phyloP scores from a whole-genome alignment of 2,329 filamentous ascomycete genomes.

The Paracoccidioides lutzii region DNA sequence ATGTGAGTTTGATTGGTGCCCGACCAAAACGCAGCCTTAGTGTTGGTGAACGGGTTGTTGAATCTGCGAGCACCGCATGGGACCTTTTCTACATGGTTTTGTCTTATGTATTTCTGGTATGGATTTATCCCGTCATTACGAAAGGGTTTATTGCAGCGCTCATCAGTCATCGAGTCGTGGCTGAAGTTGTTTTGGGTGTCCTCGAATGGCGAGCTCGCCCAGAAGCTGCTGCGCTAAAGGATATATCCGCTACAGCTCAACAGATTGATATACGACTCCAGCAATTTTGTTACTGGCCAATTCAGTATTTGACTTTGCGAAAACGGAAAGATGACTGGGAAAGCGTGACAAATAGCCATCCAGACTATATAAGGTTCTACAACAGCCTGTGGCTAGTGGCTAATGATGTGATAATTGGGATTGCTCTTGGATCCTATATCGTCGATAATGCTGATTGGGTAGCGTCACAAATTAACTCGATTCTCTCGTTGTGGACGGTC shows the following conservation, averaged over 20 bases:
- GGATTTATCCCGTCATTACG: slow-evolving; percentile 65
- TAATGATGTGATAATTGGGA: slow-evolving; percentile 97
- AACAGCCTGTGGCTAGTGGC: slow-evolving; percentile 97
- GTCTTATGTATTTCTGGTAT: slow-evolving; percentile 58
- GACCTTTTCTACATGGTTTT: slow-evolving; percentile 57
- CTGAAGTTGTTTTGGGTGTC: slow-evolving; percentile 63
- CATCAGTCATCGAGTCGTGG: slow-evolving; percentile 64
- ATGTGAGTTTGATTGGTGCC: slow-evolving; percentile 70
- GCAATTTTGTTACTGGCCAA: slow-evolving; percentile 98
- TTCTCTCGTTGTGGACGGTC: slow-evolving; percentile 73
- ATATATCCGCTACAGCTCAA: slow-evolving; percentile 90
- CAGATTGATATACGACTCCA: slow-evolving; percentile 94
- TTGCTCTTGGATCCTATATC: slow-evolving; percentile 90
- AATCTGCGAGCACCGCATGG: slow-evolving; percentile 78
- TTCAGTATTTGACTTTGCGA: slow-evolving; percentile 87
- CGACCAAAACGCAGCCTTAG: slow-evolving; percentile 74
- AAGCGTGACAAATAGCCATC: slow-evolving; percentile 86
- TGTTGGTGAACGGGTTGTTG: slow-evolving; percentile 85
- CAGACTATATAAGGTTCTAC: slow-evolving; percentile 97
- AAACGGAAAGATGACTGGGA: slow-evolving; percentile 85
- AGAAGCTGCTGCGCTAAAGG: slow-evolving; percentile 74
- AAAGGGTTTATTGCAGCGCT: slow-evolving; percentile 63
- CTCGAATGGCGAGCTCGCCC: slow-evolving; percentile 76
- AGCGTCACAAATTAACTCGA: slow-evolving; percentile 60
- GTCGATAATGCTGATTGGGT: slow-evolving; percentile 87